Conservation (phyloP, 2,329 filamentous ascomycete species). For the Huntiella savannae region DNA sequence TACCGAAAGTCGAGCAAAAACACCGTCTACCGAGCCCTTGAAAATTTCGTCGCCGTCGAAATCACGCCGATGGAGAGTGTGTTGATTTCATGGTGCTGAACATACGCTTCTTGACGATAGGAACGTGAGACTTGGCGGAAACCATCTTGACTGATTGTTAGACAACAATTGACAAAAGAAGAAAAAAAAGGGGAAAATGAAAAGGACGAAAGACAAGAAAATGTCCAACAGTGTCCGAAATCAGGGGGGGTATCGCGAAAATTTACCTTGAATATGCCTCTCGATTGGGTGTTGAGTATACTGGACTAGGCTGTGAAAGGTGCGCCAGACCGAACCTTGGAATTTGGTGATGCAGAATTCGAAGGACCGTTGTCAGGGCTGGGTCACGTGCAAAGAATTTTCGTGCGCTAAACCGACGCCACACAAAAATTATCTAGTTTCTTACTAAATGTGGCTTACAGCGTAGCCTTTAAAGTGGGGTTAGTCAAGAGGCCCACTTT, state of each 20-base stretch:
- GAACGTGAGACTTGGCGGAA: constrained; percentile 96
- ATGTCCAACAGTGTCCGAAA: constrained; percentile 10
- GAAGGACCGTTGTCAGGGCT: constrained; percentile 18
- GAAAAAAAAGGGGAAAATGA: not conserved
- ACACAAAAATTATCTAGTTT: constrained; percentile 6
- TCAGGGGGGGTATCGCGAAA: constrained; percentile 11
- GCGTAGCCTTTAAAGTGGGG: too few relatives aligned
- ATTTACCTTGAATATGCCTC: constrained; percentile 24
- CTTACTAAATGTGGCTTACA: too few relatives aligned
- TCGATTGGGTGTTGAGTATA: constrained; percentile 19
- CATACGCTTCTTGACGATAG: constrained; percentile 99
- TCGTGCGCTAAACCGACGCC: constrained; percentile 10
- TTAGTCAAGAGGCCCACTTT: too few relatives aligned
- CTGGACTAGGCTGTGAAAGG: constrained; percentile 16
- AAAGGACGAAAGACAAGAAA: constrained; percentile 2
- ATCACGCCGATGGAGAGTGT: too few relatives aligned
- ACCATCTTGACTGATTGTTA: constrained; percentile 50
- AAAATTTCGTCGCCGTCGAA: too few relatives aligned
- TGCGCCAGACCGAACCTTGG: constrained; percentile 20
- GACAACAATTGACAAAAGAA: constrained; percentile 3
- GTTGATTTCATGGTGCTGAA: constrained; percentile 9
- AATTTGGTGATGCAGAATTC: constrained; percentile 20
- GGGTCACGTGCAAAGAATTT: constrained; percentile 17
- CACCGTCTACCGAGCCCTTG: too few relatives aligned
- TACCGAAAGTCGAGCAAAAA: too few relatives aligned